A percentile compares a stretch with the other conserved stretches of the same genome.
Conservation (phyloP, 2,329 filamentous ascomycete genomes). For the Penicillium sp. region DNA sequence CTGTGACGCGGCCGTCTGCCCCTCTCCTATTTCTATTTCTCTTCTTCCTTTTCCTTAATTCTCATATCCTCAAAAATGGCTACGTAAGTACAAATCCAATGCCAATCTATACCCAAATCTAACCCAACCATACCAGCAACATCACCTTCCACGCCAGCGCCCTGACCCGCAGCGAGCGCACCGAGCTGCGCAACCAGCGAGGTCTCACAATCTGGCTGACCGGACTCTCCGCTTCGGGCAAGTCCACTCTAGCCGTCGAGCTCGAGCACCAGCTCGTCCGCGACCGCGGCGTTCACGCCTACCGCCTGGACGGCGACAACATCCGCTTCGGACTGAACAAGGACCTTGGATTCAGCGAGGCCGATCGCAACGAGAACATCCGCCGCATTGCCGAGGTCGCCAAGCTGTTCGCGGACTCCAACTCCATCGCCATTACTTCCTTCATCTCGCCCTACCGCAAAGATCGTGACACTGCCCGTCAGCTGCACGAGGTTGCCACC, state of each 20-base stretch:
- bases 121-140: conserved; percentile 33
- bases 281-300: conserved; percentile 72
- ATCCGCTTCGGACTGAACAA: conserved; percentile 98
- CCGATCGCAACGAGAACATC: conserved; percentile 96
- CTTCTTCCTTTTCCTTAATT: background rate
- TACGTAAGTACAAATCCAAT: conserved; percentile 28
- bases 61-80: conserved; percentile 30
- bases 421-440: conserved; percentile 83
- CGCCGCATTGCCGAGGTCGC: conserved; percentile 93
- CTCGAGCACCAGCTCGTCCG: conserved; percentile 90
- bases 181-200: conserved; percentile 66
- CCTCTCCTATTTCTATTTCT: conserved; percentile 11
- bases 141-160: conserved; percentile 47
- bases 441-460: conserved; percentile 95
- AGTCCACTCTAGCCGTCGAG: conserved; percentile 93
- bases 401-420: conserved; percentile 90
- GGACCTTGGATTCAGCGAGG: conserved; percentile 90
- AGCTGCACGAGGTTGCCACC: conserved; percentile 67
- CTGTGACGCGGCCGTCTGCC: conserved; percentile 20
- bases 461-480: conserved; percentile 77
- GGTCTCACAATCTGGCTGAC: conserved; percentile 98
- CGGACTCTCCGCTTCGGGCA: conserved; percentile 90
- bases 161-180: conserved; percentile 43
- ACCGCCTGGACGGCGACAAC: conserved; percentile 97
- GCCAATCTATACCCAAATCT: background rate